Base-by-base conservation (phyloP, 352 stramenopile species). In the Phytophthora quininea region DNA sequence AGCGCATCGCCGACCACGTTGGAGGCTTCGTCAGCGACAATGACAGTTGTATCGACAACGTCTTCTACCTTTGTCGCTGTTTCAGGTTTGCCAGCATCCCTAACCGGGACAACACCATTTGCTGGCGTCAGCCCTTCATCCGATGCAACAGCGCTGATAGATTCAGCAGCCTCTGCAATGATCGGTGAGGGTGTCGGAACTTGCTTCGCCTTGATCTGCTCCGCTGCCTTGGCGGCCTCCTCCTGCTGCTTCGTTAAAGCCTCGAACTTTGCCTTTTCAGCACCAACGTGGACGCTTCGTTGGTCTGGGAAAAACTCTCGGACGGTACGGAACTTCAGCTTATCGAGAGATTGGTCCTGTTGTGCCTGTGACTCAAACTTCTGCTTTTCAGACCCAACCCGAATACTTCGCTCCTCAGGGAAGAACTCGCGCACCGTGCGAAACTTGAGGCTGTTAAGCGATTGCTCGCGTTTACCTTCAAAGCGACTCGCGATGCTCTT, bases 401-500 rank as follows among this genome's bases (percentile, higher is more conserved):
- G 64, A 45, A 80, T 62, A 54, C 71, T 82, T 4, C 64, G 67
- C 53, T 85, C 67, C 27, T 69, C 68, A 12, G 68, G 65, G 49
- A 89, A 89, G 48, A 89, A 89, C 48, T 74, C 71, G 51, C 80
- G 80, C 31, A 89, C 76, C 7, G 80, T 89, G 30, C 80, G 80
- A 50, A 89, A 82, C 45, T 82, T 82, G 1, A 89, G 63, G 31
- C 43, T 76, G 51, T 89, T 78, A 0, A 92, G 79, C 10, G 77
- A 88, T 67, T 89, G 76, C 29, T 88, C 75, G 37, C 77, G 71
- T 64, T 89, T 88, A 3, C 67, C 78, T 68, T 92, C 84, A 38
- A 92, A 92, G 15, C 80, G 80, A 62, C 76, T 81, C 5, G 78
- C 79, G 47, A 92, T 86, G 65, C 76, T 84, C 65, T 86, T 86